Conservation (phyloP, 176 grass and related monocot genomes). For the Calamus simplicifolius region DNA sequence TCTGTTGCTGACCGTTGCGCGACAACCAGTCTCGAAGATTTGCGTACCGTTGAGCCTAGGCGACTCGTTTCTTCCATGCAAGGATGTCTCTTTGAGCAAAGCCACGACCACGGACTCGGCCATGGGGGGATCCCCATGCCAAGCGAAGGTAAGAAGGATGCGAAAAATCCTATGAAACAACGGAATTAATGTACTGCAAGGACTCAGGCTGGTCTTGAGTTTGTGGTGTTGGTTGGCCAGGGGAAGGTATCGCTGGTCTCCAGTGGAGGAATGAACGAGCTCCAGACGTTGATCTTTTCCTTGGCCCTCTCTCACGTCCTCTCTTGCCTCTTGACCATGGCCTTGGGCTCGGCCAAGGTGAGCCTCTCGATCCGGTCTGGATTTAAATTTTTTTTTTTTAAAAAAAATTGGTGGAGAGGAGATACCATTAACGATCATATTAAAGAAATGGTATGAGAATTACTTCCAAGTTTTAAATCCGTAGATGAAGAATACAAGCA, state of each 20-base stretch:
- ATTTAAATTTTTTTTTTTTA: too few relatives aligned
- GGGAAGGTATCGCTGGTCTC: constrained; percentile 5
- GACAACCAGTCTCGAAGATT: constrained; percentile 8
- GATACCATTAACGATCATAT: too few relatives aligned
- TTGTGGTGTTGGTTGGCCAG: neutral
- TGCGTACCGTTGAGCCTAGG: neutral
- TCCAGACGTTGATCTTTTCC: constrained; percentile 1
- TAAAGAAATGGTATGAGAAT: too few relatives aligned
- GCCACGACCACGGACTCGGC: too few relatives aligned
- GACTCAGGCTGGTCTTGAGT: neutral
- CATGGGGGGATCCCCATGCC: neutral
- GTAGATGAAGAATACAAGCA: too few relatives aligned
- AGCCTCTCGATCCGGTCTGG: too few relatives aligned
- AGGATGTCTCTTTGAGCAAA: neutral
- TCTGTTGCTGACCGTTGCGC: constrained; percentile 2
- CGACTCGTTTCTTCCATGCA: constrained; percentile 3
- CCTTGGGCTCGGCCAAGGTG: constrained; percentile 1
- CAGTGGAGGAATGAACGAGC: neutral
- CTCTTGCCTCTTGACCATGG: constrained; percentile 2
- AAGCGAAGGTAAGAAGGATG: neutral
- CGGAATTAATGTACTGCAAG: neutral
- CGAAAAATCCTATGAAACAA: neutral
- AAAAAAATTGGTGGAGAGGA: too few relatives aligned
- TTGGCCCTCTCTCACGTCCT: constrained; percentile 3
- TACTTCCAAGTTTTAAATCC: too few relatives aligned